Percentiles rank a stretch among this genome's conserved stretches.
These are phyloP conservation scores for Symbiodinium natans DNA, from an alignment of 73 alveolate species.

Conservation along the genomic window DNA sequence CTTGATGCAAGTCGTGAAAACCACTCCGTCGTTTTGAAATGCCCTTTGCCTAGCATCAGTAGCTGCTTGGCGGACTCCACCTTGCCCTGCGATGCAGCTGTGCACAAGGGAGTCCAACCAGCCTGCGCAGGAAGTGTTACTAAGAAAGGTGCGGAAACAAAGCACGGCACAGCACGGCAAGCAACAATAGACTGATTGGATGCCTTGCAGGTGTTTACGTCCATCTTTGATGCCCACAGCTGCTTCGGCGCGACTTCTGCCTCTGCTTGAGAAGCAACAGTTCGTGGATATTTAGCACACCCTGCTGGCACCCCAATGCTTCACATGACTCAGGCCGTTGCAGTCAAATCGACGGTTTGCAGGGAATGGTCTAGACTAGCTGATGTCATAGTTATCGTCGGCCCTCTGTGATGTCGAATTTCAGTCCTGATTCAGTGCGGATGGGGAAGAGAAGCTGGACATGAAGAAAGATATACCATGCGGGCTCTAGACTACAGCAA, in stretches of 20 bases:
- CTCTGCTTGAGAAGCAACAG: background rate
- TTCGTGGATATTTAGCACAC: background rate
- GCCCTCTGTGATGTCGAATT: slow-evolving; percentile 57
- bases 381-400: slow-evolving; percentile 70
- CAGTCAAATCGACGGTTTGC: slow-evolving; percentile 28
- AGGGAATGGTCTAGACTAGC: background rate
- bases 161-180: no score
- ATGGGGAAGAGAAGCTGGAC: no score
- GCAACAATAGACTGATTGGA: background rate
- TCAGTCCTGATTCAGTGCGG: slow-evolving; percentile 41
- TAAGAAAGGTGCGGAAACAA: no score
- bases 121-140: slow-evolving; percentile 45
- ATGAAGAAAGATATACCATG: no score
- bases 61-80: slow-evolving; percentile 48
- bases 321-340: slow-evolving; percentile 7
- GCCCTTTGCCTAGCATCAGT: background rate
- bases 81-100: slow-evolving; percentile 91
- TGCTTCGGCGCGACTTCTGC: background rate
- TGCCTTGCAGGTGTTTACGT: slow-evolving; percentile 13
- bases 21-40: no score
- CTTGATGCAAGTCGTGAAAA: background rate
- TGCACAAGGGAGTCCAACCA: slow-evolving; percentile 77
- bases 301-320: no score
- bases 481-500: no score
- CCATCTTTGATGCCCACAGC: background rate